phyloP scores from a whole-genome alignment of 2,329 filamentous ascomycete species.

The Penicillium freii region DNA sequence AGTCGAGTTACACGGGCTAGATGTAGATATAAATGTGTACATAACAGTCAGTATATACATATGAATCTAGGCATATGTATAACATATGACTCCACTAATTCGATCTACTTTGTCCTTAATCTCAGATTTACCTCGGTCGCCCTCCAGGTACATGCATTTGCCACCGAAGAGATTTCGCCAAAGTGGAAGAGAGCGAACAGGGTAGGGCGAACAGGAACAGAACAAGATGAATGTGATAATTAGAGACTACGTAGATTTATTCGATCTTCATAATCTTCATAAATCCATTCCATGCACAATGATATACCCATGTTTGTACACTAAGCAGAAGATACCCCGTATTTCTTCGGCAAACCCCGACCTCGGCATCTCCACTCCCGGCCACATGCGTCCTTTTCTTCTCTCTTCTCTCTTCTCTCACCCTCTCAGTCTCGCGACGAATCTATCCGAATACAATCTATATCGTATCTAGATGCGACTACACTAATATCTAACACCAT shows the following conservation, averaged over 20 bases:
- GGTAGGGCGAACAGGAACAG: background rate
- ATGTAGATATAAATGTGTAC: background rate
- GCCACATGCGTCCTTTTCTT: constrained; percentile 25
- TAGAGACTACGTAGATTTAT: background rate
- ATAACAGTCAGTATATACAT: no score
- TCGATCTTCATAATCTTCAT: background rate
- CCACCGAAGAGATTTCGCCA: constrained; percentile 20
- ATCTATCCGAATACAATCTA: background rate
- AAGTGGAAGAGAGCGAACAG: background rate
- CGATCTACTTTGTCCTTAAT: background rate
- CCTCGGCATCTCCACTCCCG: constrained; percentile 28
- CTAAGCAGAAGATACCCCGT: background rate
- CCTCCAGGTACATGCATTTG: constrained; percentile 10
- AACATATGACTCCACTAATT: background rate
- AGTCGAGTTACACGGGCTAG: background rate
- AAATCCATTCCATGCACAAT: background rate
- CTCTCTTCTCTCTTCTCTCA: constrained; percentile 9
- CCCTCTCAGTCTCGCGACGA: constrained; percentile 6
- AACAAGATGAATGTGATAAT: background rate
- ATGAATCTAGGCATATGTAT: background rate
- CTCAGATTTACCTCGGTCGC: constrained; percentile 6
- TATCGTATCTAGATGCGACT: constrained; percentile 28
- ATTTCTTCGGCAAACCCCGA: constrained; percentile 22
- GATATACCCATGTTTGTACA: background rate
- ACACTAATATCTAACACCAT: constrained; percentile 41